Base-by-base conservation (phyloP, 2,329 filamentous ascomycete genomes). In the Pyrenophora tritici-repentis region DNA sequence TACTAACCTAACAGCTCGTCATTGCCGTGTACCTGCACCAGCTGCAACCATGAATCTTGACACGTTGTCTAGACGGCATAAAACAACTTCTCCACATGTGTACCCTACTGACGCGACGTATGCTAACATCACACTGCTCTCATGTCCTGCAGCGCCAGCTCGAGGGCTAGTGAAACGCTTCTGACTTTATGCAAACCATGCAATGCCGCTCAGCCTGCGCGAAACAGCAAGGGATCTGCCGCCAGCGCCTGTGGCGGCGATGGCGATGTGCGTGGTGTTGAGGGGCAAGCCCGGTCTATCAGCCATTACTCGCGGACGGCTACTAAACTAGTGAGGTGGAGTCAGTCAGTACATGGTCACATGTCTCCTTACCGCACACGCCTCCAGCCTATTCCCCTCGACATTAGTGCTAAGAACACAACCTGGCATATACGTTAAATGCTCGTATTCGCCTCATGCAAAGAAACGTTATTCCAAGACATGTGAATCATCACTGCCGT, bases 231-330 rank as follows among this genome's bases (percentile, higher is more conserved):
- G 41, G 36, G 39, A 54, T 57, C 54, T 58, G 56, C 58, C 58
- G 62, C 57, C 51, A 51, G 47, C 38, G 45, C 43, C 34, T 26
- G 63, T 66, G 64, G 62, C 62, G 45, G 52, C 55, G 49, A 63
- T 53, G 18, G 18, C 3, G 18, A 20, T 5, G 18, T 20, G 18
- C 18, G 55, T 67, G 65, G 65, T 70, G 65, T 68, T 68, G 64
- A 68, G 63, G 61, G 62, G 61, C 53, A 40, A 41, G 29, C 17
- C 46, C 18, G 47, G 35, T 18, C 29, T 44, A 32, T 18, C 29
- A 17, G 26, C 35, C 49, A 48, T 42, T 42, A 50, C 41, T 50
- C 50, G 48, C 46, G 45, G 37, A 34, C 22, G 10, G 14, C 42
- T 18, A 36, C 7, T 6, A 45, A 14, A 35, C 42, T 50, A 47